phyloP scores from a whole-genome alignment of 75 land plant genomes.

The Isoetes taiwanensis region DNA sequence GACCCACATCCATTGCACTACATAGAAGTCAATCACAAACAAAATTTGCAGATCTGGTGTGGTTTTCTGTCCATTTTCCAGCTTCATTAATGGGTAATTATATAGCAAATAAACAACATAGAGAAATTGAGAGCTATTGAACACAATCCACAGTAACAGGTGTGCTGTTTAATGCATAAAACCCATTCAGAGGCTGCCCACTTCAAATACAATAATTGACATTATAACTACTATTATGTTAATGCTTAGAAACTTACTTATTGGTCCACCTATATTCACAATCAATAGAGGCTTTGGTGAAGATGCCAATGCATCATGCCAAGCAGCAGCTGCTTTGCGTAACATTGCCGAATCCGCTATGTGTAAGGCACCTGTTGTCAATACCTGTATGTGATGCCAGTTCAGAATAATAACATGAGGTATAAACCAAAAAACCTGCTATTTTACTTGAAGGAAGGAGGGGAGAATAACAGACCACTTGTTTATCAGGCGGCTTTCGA shows the following conservation, averaged over 20 bases:
- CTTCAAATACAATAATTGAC: too few relatives aligned
- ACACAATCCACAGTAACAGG: neutral
- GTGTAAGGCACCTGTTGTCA: conserved; percentile 83
- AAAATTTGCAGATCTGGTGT: too few relatives aligned
- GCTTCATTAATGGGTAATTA: too few relatives aligned
- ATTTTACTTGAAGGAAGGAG: too few relatives aligned
- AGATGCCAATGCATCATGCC: conserved; percentile 78
- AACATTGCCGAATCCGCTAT: conserved; percentile 60
- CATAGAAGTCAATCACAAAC: too few relatives aligned
- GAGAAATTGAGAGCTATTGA: too few relatives aligned
- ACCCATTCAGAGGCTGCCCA: too few relatives aligned
- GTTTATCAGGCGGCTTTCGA: conserved; percentile 62
- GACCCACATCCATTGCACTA: too few relatives aligned
- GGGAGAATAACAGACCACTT: conserved; percentile 54
- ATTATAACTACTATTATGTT: neutral
- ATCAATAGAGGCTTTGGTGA: conserved; percentile 79
- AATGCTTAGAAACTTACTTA: conserved; percentile 35
- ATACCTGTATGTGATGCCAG: conserved; percentile 39
- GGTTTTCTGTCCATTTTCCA: too few relatives aligned
- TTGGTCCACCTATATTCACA: conserved; percentile 88
- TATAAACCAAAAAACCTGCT: neutral
- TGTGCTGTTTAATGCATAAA: neutral
- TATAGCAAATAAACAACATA: too few relatives aligned
- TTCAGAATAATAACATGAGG: neutral
- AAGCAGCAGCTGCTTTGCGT: conserved; percentile 56